These are phyloP conservation scores for Aspergillus ruber DNA, from an alignment of 2,329 filamentous ascomycete genomes.

Conservation along the genomic window DNA sequence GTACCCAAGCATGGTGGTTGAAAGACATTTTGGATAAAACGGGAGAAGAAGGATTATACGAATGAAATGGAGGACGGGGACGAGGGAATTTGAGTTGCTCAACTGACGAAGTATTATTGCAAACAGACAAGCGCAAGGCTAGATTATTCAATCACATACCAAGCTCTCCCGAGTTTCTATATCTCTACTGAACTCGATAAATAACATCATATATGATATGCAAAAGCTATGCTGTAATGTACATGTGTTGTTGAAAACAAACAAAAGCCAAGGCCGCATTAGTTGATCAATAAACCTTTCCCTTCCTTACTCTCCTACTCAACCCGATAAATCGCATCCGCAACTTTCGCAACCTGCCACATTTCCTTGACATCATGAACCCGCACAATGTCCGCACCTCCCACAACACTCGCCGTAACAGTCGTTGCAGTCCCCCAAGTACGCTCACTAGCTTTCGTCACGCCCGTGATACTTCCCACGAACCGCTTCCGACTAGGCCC, in stretches of 20 bases:
- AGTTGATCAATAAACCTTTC: not conserved
- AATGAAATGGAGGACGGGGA: no score
- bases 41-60: no score
- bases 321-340: conserved; percentile 80
- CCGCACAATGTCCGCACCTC: conserved; percentile 83
- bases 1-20: no score
- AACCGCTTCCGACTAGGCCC: conserved; percentile 87
- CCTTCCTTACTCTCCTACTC: conserved; percentile 3
- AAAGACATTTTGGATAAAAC: no score
- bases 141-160: no score
- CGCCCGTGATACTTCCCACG: conserved; percentile 74
- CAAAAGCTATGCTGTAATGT: not conserved
- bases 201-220: not conserved
- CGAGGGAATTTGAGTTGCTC: no score
- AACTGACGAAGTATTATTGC: no score
- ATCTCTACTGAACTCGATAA: no score
- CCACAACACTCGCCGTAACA: conserved; percentile 75
- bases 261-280: not conserved
- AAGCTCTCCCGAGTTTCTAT: no score
- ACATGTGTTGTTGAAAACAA: conserved; percentile 18
- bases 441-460: conserved; percentile 62
- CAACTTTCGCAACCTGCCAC: conserved; percentile 74
- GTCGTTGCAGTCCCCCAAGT: conserved; percentile 83
- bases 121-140: no score
- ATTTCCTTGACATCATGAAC: conserved; percentile 90